phyloP scores from a whole-genome alignment of 2,329 filamentous ascomycete genomes.

The Scedosporium aurantiacum region DNA sequence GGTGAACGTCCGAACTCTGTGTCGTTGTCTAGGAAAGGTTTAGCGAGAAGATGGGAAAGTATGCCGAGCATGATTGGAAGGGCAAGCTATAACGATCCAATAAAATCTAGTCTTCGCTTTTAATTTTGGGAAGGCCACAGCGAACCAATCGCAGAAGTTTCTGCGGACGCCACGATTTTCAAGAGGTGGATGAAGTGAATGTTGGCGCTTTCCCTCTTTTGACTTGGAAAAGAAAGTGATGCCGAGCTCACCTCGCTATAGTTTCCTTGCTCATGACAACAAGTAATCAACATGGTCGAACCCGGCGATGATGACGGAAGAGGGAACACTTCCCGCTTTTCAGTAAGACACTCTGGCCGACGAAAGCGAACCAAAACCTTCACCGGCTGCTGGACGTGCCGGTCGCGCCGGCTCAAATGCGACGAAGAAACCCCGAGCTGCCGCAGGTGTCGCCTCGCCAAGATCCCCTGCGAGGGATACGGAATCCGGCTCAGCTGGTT shows the following conservation, averaged over 20 bases:
- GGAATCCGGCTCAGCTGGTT: conserved; percentile 12
- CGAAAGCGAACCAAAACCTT: conserved; percentile 10
- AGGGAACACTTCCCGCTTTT: neutral
- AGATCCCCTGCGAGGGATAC: conserved; percentile 13
- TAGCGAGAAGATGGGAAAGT: no score
- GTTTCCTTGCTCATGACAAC: neutral
- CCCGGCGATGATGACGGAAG: neutral
- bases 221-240: neutral
- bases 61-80: no score
- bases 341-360: neutral
- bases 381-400: conserved; percentile 13
- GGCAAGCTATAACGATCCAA: no score
- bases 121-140: neutral
- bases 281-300: no score
- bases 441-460: conserved; percentile 8
- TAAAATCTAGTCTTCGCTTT: no score
- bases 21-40: no score
- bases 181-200: no score
- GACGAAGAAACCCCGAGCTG: conserved; percentile 8
- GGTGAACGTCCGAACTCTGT: no score
- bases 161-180: no score
- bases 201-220: neutral
- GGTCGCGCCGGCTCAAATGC: conserved; percentile 12
- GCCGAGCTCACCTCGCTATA: neutral
- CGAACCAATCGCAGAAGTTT: neutral